These are phyloP conservation scores for Cytospora mali DNA, from an alignment of 2,329 filamentous ascomycete genomes.

Conservation along the genomic window DNA sequence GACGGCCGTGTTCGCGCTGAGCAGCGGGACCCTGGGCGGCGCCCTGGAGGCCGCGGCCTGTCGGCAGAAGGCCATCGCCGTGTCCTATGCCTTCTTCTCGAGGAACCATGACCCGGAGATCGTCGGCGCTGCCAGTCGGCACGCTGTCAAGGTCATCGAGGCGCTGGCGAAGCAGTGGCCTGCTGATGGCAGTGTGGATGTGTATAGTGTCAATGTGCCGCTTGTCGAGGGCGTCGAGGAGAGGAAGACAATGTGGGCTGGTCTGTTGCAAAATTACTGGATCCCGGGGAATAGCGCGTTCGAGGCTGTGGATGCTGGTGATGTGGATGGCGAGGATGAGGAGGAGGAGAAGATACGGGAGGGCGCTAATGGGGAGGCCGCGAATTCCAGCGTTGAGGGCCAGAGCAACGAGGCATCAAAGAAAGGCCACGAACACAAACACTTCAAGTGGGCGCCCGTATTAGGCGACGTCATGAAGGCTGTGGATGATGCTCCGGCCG, in stretches of 20 bases:
- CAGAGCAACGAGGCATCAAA: conserved; percentile 38
- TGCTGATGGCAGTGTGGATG: conserved; percentile 65
- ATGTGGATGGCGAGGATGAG: conserved; percentile 65
- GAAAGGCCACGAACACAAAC: conserved; percentile 70
- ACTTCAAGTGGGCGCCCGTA: conserved; percentile 92
- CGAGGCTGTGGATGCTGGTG: conserved; percentile 71
- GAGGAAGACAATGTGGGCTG: conserved; percentile 77
- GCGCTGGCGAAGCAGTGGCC: conserved; percentile 76
- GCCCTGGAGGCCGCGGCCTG: conserved; percentile 78
- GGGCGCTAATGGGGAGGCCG: conserved; percentile 54
- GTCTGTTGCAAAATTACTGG: conserved; percentile 93
- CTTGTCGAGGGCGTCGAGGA: conserved; percentile 73
- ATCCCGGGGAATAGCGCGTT: conserved; percentile 76
- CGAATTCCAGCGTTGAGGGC: conserved; percentile 32
- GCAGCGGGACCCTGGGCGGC: conserved; percentile 75
- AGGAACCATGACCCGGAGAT: conserved; percentile 80
- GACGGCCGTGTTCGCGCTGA: conserved; percentile 77
- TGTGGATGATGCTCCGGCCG: conserved; percentile 76
- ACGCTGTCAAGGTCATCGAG: conserved; percentile 78
- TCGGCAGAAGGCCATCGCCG: conserved; percentile 70
- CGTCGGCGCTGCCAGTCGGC: conserved; percentile 74
- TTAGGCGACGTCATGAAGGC: conserved; percentile 87
- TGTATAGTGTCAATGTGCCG: conserved; percentile 93
- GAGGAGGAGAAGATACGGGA: conserved; percentile 76
- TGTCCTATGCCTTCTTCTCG: conserved; percentile 89